Conservation (phyloP, 2,329 filamentous ascomycete genomes). For the Trichoderma gracile region DNA sequence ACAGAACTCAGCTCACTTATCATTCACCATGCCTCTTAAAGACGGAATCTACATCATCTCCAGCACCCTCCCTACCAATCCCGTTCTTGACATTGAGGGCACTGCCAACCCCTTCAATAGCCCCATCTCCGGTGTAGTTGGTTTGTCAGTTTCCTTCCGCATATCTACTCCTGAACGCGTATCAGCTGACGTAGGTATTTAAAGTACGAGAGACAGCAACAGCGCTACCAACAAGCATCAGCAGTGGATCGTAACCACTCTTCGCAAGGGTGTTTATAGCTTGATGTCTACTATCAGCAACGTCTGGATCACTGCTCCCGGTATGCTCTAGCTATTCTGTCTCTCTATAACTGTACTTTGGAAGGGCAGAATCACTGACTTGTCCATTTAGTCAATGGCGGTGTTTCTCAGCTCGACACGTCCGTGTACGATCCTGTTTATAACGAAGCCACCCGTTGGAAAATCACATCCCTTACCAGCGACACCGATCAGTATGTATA, state of each 20-base stretch:
- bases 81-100: constrained; percentile 14
- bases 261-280: constrained; percentile 14
- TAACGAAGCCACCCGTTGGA: constrained; percentile 20
- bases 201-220: not conserved
- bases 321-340: not conserved
- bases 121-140: not conserved
- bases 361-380: not conserved
- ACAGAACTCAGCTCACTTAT: not conserved
- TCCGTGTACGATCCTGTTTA: constrained; percentile 14
- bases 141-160: not conserved
- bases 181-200: not conserved
- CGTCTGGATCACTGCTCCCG: constrained; percentile 14
- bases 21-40: constrained; percentile 1
- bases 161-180: not conserved
- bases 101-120: constrained; percentile 1
- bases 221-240: not conserved
- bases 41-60: constrained; percentile 16
- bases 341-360: not conserved
- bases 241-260: constrained; percentile 12
- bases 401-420: constrained; percentile 9
- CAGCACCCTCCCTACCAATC: not conserved
- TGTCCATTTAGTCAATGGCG: not conserved
- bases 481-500: not conserved
- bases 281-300: not conserved
- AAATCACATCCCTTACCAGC: not conserved